Base-by-base conservation (phyloP, 2,329 filamentous ascomycete genomes). In the Colletotrichum sp. region DNA sequence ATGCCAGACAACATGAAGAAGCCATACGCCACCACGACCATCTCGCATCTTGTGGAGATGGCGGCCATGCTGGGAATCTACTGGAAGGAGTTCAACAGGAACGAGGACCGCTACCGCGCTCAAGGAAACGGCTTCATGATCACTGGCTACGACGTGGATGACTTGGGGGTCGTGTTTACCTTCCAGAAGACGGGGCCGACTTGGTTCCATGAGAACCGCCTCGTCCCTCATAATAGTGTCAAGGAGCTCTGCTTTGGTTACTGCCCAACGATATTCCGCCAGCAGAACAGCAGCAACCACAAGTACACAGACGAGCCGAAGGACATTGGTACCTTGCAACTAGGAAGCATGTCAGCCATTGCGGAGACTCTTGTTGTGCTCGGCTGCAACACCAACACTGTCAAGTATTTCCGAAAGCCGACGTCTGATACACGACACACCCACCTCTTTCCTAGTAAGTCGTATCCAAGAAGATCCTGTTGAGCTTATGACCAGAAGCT, bases 201-300 rank as follows among this genome's bases (percentile, higher is more conserved):
- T 1, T 77, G 73, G 47, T 86, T 85, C 47, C 66, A 80, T 16
- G 79, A 80, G 18, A 81, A 81, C 24, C 77, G 85, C 3, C 76
- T 85, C 0, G 81, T 86, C 3, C 85, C 85, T 0, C 78, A 76
- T 13, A 74, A 82, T 9, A 77, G 77, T 2, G 78, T 87, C 34
- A 86, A 86, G 71, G 78, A 83, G 59, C 72, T 85, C 1, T 82
- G 82, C 43, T 86, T 87, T 69, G 85, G 85, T 0, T 81, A 80
- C 12, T 84, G 83, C 0, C 82, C 83, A 0, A 86, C 84, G 1
- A 83, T 86, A 2, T 86, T 84, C 57, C 71, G 68, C 18, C 61
- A 57, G 21, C 18, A 21, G 5, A 57, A 43, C n/a, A 66, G 58
- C 13, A 31, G 57, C 54, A 73, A 73, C 8, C 63, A 76, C 29